Percentiles rank a stretch among this genome's conserved stretches.
Conservation (phyloP, 139 green algal genomes). For the Chlorella vulgaris region DNA sequence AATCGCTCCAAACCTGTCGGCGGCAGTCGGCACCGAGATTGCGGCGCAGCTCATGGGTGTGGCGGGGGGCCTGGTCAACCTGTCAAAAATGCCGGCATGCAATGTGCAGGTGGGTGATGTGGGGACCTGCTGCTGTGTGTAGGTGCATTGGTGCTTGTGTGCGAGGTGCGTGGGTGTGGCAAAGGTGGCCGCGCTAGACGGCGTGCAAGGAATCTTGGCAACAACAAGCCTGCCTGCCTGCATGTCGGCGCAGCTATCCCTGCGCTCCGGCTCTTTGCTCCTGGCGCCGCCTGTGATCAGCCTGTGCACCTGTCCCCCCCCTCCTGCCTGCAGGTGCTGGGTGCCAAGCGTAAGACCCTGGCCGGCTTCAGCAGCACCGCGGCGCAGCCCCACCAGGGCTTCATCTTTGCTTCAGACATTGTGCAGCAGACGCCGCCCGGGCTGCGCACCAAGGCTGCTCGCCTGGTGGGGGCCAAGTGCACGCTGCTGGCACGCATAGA, state of each 20-base stretch:
- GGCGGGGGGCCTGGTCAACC: conserved; percentile 83
- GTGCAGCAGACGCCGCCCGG: conserved; percentile 79
- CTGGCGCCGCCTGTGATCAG: too few species aligned
- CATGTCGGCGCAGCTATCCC: too few species aligned
- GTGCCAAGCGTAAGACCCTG: conserved; percentile 85
- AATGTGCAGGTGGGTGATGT: conserved; percentile 83
- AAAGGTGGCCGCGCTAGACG: too few species aligned
- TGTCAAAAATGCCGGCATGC: conserved; percentile 93
- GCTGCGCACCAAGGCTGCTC: conserved; percentile 71
- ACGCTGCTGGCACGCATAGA: conserved; percentile 94
- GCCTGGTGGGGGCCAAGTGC: conserved; percentile 90
- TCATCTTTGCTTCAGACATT: conserved; percentile 71
- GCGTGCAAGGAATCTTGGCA: too few species aligned
- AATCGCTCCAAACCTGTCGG: conserved; percentile 95
- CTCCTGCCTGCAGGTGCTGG: conserved; percentile 94
- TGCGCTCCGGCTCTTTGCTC: too few species aligned
- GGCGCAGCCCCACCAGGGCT: conserved; percentile 78
- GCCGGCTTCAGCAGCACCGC: conserved; percentile 80
- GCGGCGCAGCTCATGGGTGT: conserved; percentile 93
- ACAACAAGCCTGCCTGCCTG: too few species aligned
- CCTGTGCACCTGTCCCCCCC: conserved; percentile 85
- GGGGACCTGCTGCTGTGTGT: not conserved
- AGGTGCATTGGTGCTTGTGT: not conserved
- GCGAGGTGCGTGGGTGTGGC: too few species aligned
- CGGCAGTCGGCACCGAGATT: conserved; percentile 85